Percentiles rank a stretch among this genome's conserved stretches.
phyloP scores from a whole-genome alignment of 371 early-diverging fungal genomes.

The Mucor circinelloides region DNA sequence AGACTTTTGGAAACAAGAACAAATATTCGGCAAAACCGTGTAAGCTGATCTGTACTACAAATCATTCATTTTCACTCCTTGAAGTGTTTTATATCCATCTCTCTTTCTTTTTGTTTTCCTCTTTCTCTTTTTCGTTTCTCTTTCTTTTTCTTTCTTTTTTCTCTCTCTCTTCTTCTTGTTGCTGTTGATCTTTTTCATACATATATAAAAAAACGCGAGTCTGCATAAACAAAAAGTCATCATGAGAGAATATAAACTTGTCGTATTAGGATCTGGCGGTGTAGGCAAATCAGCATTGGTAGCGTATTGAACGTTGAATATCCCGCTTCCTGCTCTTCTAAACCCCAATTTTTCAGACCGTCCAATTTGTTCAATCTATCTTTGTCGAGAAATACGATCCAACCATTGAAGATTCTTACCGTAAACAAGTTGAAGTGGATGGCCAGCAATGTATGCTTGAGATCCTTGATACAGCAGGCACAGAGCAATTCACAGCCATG shows the following conservation, averaged over 20 bases:
- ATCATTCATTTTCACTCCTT: neutral
- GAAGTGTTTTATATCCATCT: conserved; percentile 1
- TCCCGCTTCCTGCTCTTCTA: neutral
- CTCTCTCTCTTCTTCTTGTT: conserved; percentile 1
- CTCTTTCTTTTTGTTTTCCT: conserved; percentile 11
- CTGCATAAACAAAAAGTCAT: neutral
- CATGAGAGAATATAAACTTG: conserved; percentile 84
- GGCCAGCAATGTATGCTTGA: conserved; percentile 88
- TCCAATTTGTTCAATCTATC: conserved; percentile 89
- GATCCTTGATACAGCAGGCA: conserved; percentile 88
- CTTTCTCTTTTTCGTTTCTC: neutral
- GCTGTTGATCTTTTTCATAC: neutral
- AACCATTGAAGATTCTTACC: conserved; percentile 90
- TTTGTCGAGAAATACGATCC: conserved; percentile 93
- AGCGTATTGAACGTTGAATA: conserved; percentile 25
- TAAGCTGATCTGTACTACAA: conserved; percentile 2
- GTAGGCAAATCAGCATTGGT: conserved; percentile 93
- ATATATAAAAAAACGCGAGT: neutral
- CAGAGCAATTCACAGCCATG: conserved; percentile 92
- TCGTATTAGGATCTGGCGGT: conserved; percentile 89
- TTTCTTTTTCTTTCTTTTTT: conserved; percentile 1
- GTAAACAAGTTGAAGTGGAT: conserved; percentile 88
- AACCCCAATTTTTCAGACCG: conserved; percentile 65
- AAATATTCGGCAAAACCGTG: conserved; percentile 1
- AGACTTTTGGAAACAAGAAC: neutral